Base-by-base conservation (phyloP, 2,329 filamentous ascomycete genomes). In the Botrytis aclada region DNA sequence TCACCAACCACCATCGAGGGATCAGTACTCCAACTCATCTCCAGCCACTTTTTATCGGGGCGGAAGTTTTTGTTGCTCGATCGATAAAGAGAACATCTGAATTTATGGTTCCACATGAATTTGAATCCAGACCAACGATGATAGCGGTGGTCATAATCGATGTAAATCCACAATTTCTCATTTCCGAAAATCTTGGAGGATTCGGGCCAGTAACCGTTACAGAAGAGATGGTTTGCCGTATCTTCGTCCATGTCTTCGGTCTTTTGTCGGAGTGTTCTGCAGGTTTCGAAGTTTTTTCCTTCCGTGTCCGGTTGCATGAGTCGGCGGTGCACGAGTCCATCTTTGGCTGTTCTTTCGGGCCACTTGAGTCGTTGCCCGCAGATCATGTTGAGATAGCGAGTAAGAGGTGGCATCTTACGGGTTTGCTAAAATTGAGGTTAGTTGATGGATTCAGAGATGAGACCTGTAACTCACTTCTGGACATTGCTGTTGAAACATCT, bases 361-460 rank as follows among this genome's bases (percentile, higher is more conserved):
- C 62, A 72, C 7, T 16, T 4, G 29, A 72, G 70, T 0, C 25
- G 34, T 22, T 60, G 70, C n/a, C 70, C 70, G 2, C 70, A 72
- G 6, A 67, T 39, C 6, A 72, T 29, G 39, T 72, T 72, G 8
- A 72, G 25, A n/a, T 67, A 72, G 4, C 70, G 69, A 1, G 69
- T 71, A 7, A 71, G 37, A 1, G 69, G 69, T 25, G 14, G 8
- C 58, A 71, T 64, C 20, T 41, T 12, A 5, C 56, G 60, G 6
- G 69, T 47, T 64, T 70, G 34, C 69, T 70, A 12, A 0, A 8
- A 18, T 5, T 3, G 25, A 29, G 22, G 41, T 70, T 25, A 63
- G 56, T 12, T 9, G 9, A 60, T 12, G 20, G 10, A 12, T 3
- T n/a, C 37, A 12, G 20, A 32, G 20, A 18, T 43, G 14, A 12